Percentiles rank a stretch among this genome's conserved stretches.
Evolutionary conservation across 208 protist genomes (phyloP).

Genomic region (Acanthamoeba healyi): DNA sequence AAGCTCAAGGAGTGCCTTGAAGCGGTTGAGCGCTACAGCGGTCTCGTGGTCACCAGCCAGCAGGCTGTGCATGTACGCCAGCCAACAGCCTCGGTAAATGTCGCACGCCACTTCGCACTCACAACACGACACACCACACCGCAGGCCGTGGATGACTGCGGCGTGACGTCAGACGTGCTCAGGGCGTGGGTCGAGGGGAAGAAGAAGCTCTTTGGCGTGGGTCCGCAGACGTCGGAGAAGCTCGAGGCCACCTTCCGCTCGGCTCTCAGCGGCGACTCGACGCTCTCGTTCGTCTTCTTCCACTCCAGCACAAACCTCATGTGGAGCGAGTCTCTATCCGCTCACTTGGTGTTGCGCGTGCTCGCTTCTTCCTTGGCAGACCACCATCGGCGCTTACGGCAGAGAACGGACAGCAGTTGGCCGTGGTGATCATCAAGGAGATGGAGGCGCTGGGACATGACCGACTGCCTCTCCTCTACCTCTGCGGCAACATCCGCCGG

Average conservation of each 20-base stretch:
- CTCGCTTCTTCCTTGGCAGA: neutral
- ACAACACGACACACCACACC: neutral
- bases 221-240: conserved; percentile 15
- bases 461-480: neutral
- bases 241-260: neutral
- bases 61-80: conserved; percentile 48
- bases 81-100: too few species aligned
- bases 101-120: neutral
- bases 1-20: neutral
- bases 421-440: neutral
- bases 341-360: too few species aligned
- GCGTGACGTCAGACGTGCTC: neutral
- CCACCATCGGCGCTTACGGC: neutral
- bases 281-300: neutral
- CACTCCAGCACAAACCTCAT: too few species aligned
- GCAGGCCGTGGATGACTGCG: neutral
- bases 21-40: neutral
- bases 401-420: conserved; percentile 15
- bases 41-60: conserved; percentile 47
- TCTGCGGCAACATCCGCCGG: conserved; percentile 17
- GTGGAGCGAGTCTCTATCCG: too few species aligned
- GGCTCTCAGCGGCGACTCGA: neutral
- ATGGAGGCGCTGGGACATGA: neutral
- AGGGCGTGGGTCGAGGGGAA: neutral
- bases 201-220: conserved; percentile 42